Evolutionary conservation across 2,329 filamentous ascomycete genomes (phyloP).

Genomic region (Ascochyta pisi): DNA sequence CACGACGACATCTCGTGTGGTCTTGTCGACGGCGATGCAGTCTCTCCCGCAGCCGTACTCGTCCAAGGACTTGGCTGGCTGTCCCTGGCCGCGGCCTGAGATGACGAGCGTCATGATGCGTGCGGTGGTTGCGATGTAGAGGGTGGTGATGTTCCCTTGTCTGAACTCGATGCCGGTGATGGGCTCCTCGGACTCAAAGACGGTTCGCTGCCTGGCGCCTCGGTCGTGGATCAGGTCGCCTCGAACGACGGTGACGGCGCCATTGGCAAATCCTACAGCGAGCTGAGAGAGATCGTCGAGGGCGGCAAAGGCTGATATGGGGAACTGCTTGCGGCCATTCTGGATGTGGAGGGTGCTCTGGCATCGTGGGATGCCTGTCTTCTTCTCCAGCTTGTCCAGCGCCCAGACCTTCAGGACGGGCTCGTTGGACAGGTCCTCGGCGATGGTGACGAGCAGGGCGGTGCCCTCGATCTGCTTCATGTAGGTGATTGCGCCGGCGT

Average conservation of each 20-base stretch:
- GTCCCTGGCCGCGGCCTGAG: conserved; percentile 85
- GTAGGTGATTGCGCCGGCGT: conserved; percentile 80
- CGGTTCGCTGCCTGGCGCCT: conserved; percentile 89
- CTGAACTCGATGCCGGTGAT: conserved; percentile 88
- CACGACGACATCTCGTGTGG: conserved; percentile 85
- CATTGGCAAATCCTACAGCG: conserved; percentile 94
- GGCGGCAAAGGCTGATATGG: conserved; percentile 89
- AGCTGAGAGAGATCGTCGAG: conserved; percentile 90
- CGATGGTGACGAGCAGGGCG: conserved; percentile 81
- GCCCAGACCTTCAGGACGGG: conserved; percentile 97
- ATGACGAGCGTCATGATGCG: conserved; percentile 87
- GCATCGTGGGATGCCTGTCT: conserved; percentile 87
- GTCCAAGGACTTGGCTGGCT: conserved; percentile 86
- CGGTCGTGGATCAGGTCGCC: conserved; percentile 95
- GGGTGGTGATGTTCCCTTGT: conserved; percentile 69
- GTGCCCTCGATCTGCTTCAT: conserved; percentile 92
- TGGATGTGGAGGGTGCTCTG: conserved; percentile 84
- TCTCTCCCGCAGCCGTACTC: conserved; percentile 90
- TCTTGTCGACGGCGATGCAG: conserved; percentile 87
- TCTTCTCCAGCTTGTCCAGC: conserved; percentile 91
- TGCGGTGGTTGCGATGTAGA: conserved; percentile 91
- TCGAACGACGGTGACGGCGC: conserved; percentile 88
- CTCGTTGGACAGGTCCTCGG: conserved; percentile 86
- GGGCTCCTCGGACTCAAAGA: conserved; percentile 96
- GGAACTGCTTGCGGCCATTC: conserved; percentile 91